Evolutionary conservation across 192 early-diverging fungal species (phyloP).

Genomic region (Umbelopsis sp.): DNA sequence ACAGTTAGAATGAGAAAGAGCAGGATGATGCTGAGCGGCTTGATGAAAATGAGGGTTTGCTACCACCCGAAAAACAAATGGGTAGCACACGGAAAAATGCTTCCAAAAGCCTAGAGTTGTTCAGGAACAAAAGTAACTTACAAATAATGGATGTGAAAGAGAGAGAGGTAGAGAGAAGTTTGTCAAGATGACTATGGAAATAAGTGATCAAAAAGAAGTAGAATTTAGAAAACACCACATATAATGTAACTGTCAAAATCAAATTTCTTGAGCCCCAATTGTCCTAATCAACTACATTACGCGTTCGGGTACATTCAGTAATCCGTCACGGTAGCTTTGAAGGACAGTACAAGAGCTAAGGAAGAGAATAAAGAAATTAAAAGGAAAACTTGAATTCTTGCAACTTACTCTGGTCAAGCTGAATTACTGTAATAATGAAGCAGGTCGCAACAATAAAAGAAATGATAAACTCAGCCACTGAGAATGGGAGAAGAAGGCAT

Average conservation of each 20-base stretch:
- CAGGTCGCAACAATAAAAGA: too few species aligned
- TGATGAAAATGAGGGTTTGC: not conserved
- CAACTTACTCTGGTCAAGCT: too few species aligned
- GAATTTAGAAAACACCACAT: not conserved
- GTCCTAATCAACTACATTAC: not conserved
- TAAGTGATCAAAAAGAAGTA: not conserved
- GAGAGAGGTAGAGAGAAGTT: not conserved
- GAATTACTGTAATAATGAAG: too few species aligned
- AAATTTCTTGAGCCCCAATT: not conserved
- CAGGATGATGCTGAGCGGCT: not conserved
- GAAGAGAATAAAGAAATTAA: too few species aligned
- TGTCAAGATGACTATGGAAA: conserved; percentile 2
- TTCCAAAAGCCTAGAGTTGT: not conserved
- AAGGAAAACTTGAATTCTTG: too few species aligned
- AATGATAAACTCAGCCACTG: too few species aligned
- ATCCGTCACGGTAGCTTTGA: too few species aligned
- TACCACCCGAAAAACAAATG: not conserved
- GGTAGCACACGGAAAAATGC: not conserved
- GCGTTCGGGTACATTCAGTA: not conserved
- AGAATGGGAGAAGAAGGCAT: too few species aligned
- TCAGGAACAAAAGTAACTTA: conserved; percentile 16
- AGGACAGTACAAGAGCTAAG: too few species aligned
- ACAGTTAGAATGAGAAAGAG: not conserved
- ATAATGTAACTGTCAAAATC: not conserved
- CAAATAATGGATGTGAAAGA: conserved; percentile 6